Base-by-base conservation (phyloP, 1,139 yeast genomes). In the Hemisphaericaspora subhashii region DNA sequence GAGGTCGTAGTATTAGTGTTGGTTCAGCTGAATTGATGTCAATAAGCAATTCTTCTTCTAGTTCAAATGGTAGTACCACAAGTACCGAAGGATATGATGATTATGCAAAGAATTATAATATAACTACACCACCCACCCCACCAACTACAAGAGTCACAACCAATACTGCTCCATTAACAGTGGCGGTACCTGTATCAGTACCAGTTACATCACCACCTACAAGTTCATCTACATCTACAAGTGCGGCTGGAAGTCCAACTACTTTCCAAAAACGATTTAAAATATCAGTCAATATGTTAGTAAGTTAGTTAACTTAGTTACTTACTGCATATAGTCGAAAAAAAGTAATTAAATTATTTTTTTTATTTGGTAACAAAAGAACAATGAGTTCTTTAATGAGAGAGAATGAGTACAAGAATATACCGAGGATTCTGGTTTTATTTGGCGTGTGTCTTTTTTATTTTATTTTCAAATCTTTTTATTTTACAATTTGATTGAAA, bases 231-330 rank as follows among this genome's bases (percentile, higher is more conserved):
- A 17, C 18, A 6, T 20, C 36, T 9, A 9, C 22, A 13, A 13
- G 20, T 13, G 17, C 32, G 17, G 37, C 35, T 7, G 14, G 12
- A 11, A 24, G 36, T 24, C 16, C 36, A 3, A n/a, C 17, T 6
- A 7, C 38, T 11, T 14, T 31, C 7, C 31, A 58, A 46, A 67
- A 66, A 39, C 51, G 71, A 39, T 46, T 66, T 50, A 71, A 71
- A 49, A 69, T 72, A 68, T 60, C 71, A 10, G 77, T 72, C n/a
- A 64, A 68, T 44, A 71, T 68, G 74, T 51, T 72, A 41, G 72
- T 72, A 14, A 71, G 75, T 42, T 68, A 43, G 23, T n/a, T n/a
- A n/a, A n/a, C n/a, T n/a, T n/a, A n/a, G n/a, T n/a, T n/a, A 16
- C 12, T 14, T 24, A 24, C 27, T 24, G 27, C 27, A 24, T 24